These are phyloP conservation scores for Ulvella scutata DNA, from an alignment of 139 green algal species.

Conservation along the genomic window DNA sequence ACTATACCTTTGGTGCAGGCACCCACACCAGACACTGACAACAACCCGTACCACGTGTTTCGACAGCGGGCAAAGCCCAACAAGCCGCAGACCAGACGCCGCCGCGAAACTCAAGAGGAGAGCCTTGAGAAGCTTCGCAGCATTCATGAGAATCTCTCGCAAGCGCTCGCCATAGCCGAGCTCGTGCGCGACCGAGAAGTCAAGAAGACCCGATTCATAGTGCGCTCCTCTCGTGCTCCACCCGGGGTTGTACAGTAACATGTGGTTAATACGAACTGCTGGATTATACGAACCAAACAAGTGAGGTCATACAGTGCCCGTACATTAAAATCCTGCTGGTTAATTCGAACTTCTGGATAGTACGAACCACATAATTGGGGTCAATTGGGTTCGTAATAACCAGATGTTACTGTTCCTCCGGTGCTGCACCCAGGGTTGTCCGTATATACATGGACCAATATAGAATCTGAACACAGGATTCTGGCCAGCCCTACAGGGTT, in stretches of 20 bases:
- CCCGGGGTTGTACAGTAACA: not conserved
- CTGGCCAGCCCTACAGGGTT: too few species aligned
- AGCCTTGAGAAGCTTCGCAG: constrained; percentile 63
- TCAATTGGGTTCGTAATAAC: too few species aligned
- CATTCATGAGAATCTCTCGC: constrained; percentile 47
- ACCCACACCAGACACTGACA: constrained; percentile 58
- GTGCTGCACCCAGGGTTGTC: too few species aligned
- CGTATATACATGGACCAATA: too few species aligned
- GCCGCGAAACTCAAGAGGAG: constrained; percentile 61
- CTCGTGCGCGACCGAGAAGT: constrained; percentile 44
- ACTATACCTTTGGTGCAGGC: constrained; percentile 25
- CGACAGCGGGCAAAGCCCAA: constrained; percentile 74
- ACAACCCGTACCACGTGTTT: constrained; percentile 91
- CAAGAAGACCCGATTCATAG: constrained; percentile 50
- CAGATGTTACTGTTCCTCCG: too few species aligned
- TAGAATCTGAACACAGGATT: too few species aligned
- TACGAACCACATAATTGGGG: not conserved
- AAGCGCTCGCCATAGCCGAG: constrained; percentile 39
- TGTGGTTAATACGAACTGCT: not conserved
- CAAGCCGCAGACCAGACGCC: constrained; percentile 72
- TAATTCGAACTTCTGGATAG: not conserved
- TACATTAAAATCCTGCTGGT: not conserved
- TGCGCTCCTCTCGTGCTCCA: constrained; percentile 8
- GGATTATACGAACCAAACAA: too few species aligned
- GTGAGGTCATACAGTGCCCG: not conserved